Percentiles rank a stretch among this genome's conserved stretches.
phyloP scores from a whole-genome alignment of 192 early-diverging fungal genomes.

The Obelidium mucronatum region DNA sequence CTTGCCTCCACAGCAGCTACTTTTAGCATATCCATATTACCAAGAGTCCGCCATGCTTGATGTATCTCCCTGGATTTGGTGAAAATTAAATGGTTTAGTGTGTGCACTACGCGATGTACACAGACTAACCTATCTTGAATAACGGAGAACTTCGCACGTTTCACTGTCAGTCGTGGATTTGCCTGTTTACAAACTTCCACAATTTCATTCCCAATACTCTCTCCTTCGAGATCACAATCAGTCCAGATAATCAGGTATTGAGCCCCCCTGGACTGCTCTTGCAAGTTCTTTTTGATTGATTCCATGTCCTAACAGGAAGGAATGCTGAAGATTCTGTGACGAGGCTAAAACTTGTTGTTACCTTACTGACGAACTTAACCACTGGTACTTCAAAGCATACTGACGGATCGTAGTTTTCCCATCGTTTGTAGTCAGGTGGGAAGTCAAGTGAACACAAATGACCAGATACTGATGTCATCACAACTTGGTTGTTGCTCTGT shows the following conservation, averaged over 20 bases:
- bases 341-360: conserved; percentile 31
- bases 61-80: conserved; percentile 72
- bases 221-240: conserved; percentile 97
- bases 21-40: conserved; percentile 75
- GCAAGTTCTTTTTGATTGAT: conserved; percentile 70
- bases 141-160: conserved; percentile 89
- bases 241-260: conserved; percentile 94
- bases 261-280: conserved; percentile 62
- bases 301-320: conserved; percentile 47
- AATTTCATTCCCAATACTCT: conserved; percentile 90
- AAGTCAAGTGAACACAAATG: conserved; percentile 83
- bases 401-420: conserved; percentile 66
- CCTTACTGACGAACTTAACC: conserved; percentile 55
- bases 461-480: conserved; percentile 86
- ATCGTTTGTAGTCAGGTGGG: conserved; percentile 58
- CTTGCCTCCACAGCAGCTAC: conserved; percentile 85
- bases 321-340: conserved; percentile 31
- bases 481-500: conserved; percentile 60
- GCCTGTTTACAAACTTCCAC: conserved; percentile 66
- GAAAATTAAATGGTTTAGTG: neutral
- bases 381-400: conserved; percentile 76
- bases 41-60: conserved; percentile 75
- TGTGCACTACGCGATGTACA: neutral
- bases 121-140: conserved; percentile 71
- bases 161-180: conserved; percentile 74